Evolutionary conservation across 139 green algal species (phyloP), one percentile per base, ranked within the genome.

Genomic region (Desmodesmus armatus): DNA sequence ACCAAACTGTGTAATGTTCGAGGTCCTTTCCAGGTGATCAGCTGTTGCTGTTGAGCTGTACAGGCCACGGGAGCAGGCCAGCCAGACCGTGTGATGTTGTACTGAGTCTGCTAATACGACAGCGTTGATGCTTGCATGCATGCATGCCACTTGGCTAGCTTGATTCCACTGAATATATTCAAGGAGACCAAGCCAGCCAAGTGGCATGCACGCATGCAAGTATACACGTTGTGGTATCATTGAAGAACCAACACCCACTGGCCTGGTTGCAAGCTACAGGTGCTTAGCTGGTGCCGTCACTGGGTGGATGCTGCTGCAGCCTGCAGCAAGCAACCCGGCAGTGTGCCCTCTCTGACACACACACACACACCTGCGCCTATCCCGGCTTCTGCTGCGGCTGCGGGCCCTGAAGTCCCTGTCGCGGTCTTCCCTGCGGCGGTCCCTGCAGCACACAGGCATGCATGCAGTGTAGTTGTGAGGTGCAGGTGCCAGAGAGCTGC

Each of bases 351-450:
- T n/a, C 11, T 60, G 40, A 7, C 40, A 11, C 39, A 35, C 29
- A 29, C 1, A 44, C 2, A 35, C 40, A n/a, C 80, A 73, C 49
- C 70, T 80, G 81, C 69, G 70, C 25, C 41, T 66, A 70, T 66
- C 35, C 37, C 53, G 27, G 40, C 65, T 80, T 39, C 70, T 74
- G 81, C 81, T 81, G 51, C 70, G 53, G 81, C 69, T 66, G 53
- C 51, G 55, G 17, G 39, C 29, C 37, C 67, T 60, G 66, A 65
- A 70, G 67, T 76, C 53, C 43, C 41, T 60, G 33, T 63, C 55
- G 65, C 79, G 53, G 63, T 40, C 25, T 7, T 55, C 79, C 0
- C 37, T 60, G 47, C 47, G 63, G 67, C 67, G 66, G 25, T 85
- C 62, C 65, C 69, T 71, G 76, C 76, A 72, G 55, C 76, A 55